A percentile compares a stretch with the other conserved stretches of the same genome.
These are phyloP conservation scores for Herpetomonas muscarum DNA, from an alignment of 208 protist species.

Conservation along the genomic window DNA sequence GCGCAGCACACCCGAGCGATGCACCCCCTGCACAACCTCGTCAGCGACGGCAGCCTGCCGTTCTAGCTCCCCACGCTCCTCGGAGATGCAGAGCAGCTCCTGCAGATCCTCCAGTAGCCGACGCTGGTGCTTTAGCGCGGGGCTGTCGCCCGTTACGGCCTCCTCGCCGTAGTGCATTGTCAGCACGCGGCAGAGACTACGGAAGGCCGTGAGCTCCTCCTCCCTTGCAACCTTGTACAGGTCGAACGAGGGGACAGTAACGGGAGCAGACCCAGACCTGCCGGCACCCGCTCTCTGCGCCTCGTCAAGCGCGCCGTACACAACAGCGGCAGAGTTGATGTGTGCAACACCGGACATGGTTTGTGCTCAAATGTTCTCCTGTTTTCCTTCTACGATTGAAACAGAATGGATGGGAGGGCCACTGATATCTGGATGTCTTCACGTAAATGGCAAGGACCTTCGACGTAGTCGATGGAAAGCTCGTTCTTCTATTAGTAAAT, in stretches of 20 bases:
- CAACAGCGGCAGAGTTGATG: slow-evolving; percentile 12
- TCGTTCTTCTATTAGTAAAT: no score
- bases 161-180: slow-evolving; percentile 59
- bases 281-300: slow-evolving; percentile 21
- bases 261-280: background rate
- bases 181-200: slow-evolving; percentile 70
- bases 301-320: slow-evolving; percentile 59
- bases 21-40: slow-evolving; percentile 41
- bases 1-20: slow-evolving; percentile 41
- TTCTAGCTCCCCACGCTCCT: slow-evolving; percentile 47
- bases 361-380: no score
- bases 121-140: slow-evolving; percentile 34
- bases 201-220: slow-evolving; percentile 74
- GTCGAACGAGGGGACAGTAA: slow-evolving; percentile 46
- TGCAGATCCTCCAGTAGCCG: slow-evolving; percentile 76
- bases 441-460: no score
- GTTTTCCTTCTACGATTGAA: no score
- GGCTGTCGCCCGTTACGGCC: background rate
- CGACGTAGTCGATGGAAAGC: no score
- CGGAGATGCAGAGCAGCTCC: slow-evolving; percentile 50
- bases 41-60: slow-evolving; percentile 42
- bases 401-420: no score
- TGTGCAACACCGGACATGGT: no score
- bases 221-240: slow-evolving; percentile 79
- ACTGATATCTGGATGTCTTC: no score